Evolutionary conservation across 1,284 basidiomycete species (phyloP).

Genomic region (Leucoagaricus sp.): DNA sequence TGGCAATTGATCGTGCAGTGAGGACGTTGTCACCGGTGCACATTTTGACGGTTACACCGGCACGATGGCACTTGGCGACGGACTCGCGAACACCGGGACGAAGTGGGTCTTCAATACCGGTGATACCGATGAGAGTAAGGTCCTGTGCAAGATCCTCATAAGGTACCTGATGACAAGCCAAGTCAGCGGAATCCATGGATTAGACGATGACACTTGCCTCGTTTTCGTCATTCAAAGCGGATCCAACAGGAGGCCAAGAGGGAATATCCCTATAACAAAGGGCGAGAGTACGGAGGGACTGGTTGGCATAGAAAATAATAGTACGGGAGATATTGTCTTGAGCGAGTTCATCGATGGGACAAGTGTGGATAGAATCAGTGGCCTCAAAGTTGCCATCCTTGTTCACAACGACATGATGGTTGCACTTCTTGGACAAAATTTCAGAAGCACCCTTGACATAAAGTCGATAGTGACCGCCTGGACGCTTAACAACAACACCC

Average conservation of each 20-base stretch:
- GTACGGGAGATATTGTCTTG: conserved; percentile 84
- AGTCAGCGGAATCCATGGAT: not conserved
- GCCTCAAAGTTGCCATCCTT: conserved; percentile 31
- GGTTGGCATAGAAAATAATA: conserved; percentile 97
- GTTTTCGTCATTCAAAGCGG: conserved; percentile 45
- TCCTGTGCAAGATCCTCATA: conserved; percentile 75
- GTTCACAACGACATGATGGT: conserved; percentile 69
- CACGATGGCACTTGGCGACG: conserved; percentile 82
- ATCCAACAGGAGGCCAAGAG: conserved; percentile 78
- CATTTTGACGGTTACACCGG: conserved; percentile 98
- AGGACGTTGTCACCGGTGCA: conserved; percentile 98
- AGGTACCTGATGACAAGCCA: conserved; percentile 47
- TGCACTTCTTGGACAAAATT: conserved; percentile 82
- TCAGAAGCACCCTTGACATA: conserved; percentile 95
- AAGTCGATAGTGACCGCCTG: conserved; percentile 61
- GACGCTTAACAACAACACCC: conserved; percentile 82
- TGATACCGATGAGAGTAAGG: conserved; percentile 85
- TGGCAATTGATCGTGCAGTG: conserved; percentile 91
- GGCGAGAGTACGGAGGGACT: conserved; percentile 91
- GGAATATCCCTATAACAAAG: conserved; percentile 91
- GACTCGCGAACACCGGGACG: conserved; percentile 89
- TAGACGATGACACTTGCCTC: conserved; percentile 42
- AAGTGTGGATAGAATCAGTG: conserved; percentile 52
- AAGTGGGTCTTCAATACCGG: conserved; percentile 95
- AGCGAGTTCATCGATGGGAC: conserved; percentile 62